Percentiles rank a stretch among this genome's conserved stretches.
These are phyloP conservation scores for Pseudocercospora fuligena DNA, from an alignment of 2,329 filamentous ascomycete genomes.

Conservation along the genomic window DNA sequence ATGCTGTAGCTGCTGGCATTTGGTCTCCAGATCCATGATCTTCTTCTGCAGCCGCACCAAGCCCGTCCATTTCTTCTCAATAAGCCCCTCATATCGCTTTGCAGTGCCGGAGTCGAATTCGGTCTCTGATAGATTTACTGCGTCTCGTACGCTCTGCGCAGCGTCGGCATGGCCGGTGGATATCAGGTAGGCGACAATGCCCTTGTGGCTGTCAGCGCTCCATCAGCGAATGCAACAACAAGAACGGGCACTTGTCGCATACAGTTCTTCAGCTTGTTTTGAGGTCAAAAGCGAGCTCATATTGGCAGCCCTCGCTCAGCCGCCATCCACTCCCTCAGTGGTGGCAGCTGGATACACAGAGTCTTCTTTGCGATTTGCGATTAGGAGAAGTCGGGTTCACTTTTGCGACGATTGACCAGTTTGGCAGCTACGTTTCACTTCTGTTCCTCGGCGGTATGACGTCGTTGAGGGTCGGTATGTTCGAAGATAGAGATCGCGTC, in stretches of 20 bases:
- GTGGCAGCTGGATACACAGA: constrained; percentile 12
- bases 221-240: constrained; percentile 36
- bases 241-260: constrained; percentile 47
- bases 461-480: background rate
- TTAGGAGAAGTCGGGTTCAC: background rate
- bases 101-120: constrained; percentile 78
- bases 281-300: constrained; percentile 79
- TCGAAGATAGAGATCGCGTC: background rate
- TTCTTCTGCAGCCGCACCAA: constrained; percentile 95
- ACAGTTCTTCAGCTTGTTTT: constrained; percentile 89
- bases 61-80: constrained; percentile 99
- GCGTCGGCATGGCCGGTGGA: constrained; percentile 73
- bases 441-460: background rate
- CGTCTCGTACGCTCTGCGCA: constrained; percentile 73
- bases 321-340: constrained; percentile 23
- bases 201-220: constrained; percentile 73
- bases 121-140: constrained; percentile 70
- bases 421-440: constrained; percentile 1
- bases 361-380: background rate
- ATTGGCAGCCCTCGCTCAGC: constrained; percentile 35
- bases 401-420: background rate
- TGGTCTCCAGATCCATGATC: constrained; percentile 92
- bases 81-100: constrained; percentile 90
- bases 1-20: constrained; percentile 72
- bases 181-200: constrained; percentile 85